phyloP scores from a whole-genome alignment of 768 basidiomycete genomes.

The Xerocomus spinulosus region DNA sequence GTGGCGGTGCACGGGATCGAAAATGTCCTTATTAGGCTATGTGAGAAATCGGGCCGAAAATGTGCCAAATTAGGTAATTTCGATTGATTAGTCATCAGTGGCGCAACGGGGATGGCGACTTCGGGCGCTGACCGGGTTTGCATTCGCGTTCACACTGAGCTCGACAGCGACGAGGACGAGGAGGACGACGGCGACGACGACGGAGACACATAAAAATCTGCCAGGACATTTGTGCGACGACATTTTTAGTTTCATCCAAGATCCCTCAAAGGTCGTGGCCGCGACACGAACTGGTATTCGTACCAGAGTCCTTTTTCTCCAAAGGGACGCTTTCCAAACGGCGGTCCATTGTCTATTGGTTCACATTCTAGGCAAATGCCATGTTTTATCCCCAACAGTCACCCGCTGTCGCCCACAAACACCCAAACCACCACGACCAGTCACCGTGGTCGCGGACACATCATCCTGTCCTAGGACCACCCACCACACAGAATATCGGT shows the following conservation, averaged over 20 bases:
- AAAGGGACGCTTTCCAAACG: slow-evolving; percentile 5
- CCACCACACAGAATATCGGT: slow-evolving; percentile 41
- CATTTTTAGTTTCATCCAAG: slow-evolving; percentile 13
- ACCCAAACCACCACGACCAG: slow-evolving; percentile 72
- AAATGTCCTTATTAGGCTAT: slow-evolving; percentile 9
- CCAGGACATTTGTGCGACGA: slow-evolving; percentile 5
- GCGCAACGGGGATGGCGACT: slow-evolving; percentile 9
- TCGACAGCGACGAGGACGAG: slow-evolving; percentile 20
- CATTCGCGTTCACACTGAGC: slow-evolving; percentile 5
- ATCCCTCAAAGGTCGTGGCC: background rate
- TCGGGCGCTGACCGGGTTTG: slow-evolving; percentile 25
- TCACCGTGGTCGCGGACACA: slow-evolving; percentile 66
- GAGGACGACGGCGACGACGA: slow-evolving; percentile 8
- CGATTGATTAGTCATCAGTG: slow-evolving; percentile 17
- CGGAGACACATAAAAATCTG: slow-evolving; percentile 15
- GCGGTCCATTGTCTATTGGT: slow-evolving; percentile 4
- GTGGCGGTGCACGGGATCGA: slow-evolving; percentile 23
- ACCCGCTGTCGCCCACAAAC: slow-evolving; percentile 74
- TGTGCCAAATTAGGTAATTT: slow-evolving; percentile 10
- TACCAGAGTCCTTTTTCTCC: slow-evolving; percentile 9
- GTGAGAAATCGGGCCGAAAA: slow-evolving; percentile 10
- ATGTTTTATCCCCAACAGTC: slow-evolving; percentile 88
- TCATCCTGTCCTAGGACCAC: slow-evolving; percentile 48
- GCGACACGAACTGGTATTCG: slow-evolving; percentile 3
- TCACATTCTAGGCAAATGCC: slow-evolving; percentile 34